These are phyloP conservation scores for Backusella tarrabulga DNA, from an alignment of 192 early-diverging fungal species.

Conservation along the genomic window DNA sequence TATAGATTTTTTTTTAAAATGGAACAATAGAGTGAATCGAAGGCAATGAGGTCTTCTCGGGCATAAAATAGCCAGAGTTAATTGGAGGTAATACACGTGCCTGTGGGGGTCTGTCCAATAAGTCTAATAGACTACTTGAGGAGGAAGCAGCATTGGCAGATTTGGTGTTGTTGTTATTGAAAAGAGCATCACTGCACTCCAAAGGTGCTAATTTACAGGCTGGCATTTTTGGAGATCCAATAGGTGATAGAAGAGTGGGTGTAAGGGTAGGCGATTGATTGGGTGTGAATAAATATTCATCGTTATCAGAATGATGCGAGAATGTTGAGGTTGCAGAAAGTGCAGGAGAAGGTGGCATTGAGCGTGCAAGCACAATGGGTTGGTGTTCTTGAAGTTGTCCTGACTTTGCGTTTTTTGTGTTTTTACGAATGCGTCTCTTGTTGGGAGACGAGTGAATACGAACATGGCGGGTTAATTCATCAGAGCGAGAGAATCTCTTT, in stretches of 20 bases:
- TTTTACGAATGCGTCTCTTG: slow-evolving; percentile 38
- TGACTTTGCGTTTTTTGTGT: neutral
- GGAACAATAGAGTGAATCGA: slow-evolving; percentile 22
- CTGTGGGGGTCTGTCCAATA: slow-evolving; percentile 17
- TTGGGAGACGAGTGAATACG: slow-evolving; percentile 49
- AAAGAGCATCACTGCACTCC: slow-evolving; percentile 12
- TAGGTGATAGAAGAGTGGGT: slow-evolving; percentile 16
- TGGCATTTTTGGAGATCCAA: slow-evolving; percentile 18
- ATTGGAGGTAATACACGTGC: slow-evolving; percentile 16
- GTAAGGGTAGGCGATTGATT: slow-evolving; percentile 15
- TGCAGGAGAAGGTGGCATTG: slow-evolving; percentile 13
- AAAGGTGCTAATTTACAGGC: slow-evolving; percentile 23
- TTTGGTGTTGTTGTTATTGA: neutral
- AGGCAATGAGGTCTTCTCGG: slow-evolving; percentile 3
- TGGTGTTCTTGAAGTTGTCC: neutral
- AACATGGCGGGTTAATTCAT: slow-evolving; percentile 66
- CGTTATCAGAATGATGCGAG: slow-evolving; percentile 15
- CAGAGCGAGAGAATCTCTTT: slow-evolving; percentile 83
- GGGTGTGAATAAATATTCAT: slow-evolving; percentile 20
- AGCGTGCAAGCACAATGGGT: slow-evolving; percentile 3
- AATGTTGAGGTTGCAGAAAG: slow-evolving; percentile 16
- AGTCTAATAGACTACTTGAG: slow-evolving; percentile 3
- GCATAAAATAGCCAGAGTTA: neutral
- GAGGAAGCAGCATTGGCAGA: neutral
- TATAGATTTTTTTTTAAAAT: neutral